Evolutionary conservation across 176 grass and related monocot genomes (phyloP), one percentile per base, ranked within the genome.

Genomic region (Carex parvula): DNA sequence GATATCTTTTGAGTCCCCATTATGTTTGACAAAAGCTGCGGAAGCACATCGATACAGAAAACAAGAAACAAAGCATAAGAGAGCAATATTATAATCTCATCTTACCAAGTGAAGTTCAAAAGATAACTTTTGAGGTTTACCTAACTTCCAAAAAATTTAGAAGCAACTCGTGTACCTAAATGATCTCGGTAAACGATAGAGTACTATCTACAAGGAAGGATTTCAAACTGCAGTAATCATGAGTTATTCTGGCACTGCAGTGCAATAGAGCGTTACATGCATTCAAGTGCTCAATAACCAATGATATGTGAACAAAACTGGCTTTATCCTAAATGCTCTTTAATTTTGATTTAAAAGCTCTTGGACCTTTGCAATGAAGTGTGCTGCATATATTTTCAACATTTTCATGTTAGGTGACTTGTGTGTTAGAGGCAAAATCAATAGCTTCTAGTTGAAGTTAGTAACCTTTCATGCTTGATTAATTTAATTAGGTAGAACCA

Each of bases 1-100:
- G 93, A 95, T 89, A 99, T 99, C 84, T 99, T 99, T 86, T 99
- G 97, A 87, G 87, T 96, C 55, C 93, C 93, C 17, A 91, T 99
- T 62, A 99, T 94, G 88, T 88, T 92, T 17, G 85, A 65, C 74
- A 99, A 91, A 66, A 99, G 87, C 97, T 99, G 87, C 16, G 69
- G 74, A 55, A 41, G 86, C 87, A 77, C 54, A 85, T 5, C 48
- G 78, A 53, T 33, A 26, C 11, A 52, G 1, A 29, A 13, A 77
- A 54, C 12, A 53, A 77, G 72, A 77, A 77, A 75, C 11, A 26
- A 41, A 41, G 6, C 8, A 77, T 55, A 54, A 56, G 48, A 56
- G 48, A 29, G 14, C 48, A 76, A 75, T 54, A 75, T 54, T 29
- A 54, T 29, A 76, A 76, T 54, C 22, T 54, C 44, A 76, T 29